Evolutionary conservation across 2,329 filamentous ascomycete genomes (phyloP).

Genomic region (Pyricularia sp.): DNA sequence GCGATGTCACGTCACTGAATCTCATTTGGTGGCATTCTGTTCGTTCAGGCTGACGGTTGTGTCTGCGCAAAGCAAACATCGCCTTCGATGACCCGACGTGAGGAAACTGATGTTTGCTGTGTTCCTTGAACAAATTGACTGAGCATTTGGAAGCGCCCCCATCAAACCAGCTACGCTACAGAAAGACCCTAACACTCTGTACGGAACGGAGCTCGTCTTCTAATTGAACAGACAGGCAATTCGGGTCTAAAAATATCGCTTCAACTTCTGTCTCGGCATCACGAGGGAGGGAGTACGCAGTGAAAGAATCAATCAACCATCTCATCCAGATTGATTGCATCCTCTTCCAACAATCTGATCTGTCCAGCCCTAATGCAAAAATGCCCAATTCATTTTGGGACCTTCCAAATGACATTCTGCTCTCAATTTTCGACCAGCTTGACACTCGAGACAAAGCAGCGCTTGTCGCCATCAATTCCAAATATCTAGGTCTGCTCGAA

Average conservation of each 20-base stretch:
- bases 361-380: background rate
- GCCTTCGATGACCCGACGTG: background rate
- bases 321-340: background rate
- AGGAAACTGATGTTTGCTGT: background rate
- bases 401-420: slow-evolving; percentile 1
- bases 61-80: background rate
- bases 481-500: background rate
- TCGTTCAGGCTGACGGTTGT: background rate
- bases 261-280: background rate
- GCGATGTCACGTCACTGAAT: background rate
- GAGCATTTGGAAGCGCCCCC: background rate
- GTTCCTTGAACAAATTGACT: background rate
- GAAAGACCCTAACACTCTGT: background rate
- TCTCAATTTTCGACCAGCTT: background rate
- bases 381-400: background rate
- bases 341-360: background rate
- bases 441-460: background rate
- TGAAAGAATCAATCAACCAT: background rate
- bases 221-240: background rate
- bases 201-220: background rate
- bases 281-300: background rate
- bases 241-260: background rate
- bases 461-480: background rate
- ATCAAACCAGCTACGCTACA: background rate
- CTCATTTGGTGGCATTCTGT: background rate